Evolutionary conservation across 163 green algal species (phyloP).

Genomic region (Chlorella variabilis): DNA sequence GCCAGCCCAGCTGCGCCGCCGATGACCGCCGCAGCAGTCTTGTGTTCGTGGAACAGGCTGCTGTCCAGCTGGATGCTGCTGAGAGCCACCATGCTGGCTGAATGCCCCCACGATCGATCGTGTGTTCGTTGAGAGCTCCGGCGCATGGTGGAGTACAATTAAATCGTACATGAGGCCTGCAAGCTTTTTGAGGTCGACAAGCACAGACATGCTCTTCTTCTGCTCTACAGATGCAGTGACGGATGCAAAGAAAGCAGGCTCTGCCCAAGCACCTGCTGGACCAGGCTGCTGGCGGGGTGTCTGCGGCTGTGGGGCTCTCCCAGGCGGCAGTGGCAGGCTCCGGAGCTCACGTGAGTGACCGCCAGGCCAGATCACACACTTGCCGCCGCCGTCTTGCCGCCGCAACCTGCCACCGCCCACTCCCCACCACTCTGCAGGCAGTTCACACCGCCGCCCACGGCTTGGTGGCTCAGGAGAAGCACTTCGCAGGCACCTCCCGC

Average conservation of each 20-base stretch:
- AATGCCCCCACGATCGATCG: too few relatives aligned
- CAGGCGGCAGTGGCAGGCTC: slow-evolving; percentile 1
- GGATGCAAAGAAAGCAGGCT: not conserved
- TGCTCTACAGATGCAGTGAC: too few relatives aligned
- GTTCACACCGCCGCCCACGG: slow-evolving; percentile 1
- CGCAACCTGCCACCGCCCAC: not conserved
- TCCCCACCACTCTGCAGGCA: not conserved
- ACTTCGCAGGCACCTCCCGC: not conserved
- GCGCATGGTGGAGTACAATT: too few relatives aligned
- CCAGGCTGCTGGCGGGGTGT: not conserved
- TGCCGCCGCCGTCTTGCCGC: not conserved
- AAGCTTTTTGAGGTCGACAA: too few relatives aligned
- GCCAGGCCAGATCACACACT: not conserved
- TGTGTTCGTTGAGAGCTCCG: too few relatives aligned
- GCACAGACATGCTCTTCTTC: too few relatives aligned
- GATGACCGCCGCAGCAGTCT: slow-evolving; percentile 17
- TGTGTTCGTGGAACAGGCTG: slow-evolving; percentile 17
- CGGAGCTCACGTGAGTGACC: slow-evolving; percentile 6
- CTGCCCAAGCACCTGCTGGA: not conserved
- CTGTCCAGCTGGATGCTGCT: not conserved
- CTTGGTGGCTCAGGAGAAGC: slow-evolving; percentile 2
- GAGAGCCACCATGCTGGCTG: not conserved
- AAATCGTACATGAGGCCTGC: too few relatives aligned
- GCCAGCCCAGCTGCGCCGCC: slow-evolving; percentile 26
- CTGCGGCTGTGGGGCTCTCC: not conserved